Conservation (phyloP, 2,329 filamentous ascomycete genomes). For the Hymenotorrendiella dingleyae region DNA sequence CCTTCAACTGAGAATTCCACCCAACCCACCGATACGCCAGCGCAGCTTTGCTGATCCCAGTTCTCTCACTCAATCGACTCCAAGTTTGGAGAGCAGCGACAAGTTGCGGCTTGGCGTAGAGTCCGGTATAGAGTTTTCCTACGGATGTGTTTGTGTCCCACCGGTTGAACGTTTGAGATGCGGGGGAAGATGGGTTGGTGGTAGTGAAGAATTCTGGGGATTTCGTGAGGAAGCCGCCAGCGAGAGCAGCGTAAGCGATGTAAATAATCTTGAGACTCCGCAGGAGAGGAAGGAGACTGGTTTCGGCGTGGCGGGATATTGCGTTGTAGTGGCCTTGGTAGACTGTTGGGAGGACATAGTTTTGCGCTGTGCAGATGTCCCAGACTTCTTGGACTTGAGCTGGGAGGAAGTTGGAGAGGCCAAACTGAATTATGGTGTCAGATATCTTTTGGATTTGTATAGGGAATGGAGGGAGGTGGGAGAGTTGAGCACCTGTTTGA, state of each 20-base stretch:
- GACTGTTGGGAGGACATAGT: conserved; percentile 29
- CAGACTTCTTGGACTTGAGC: conserved; percentile 28
- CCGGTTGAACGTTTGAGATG: too few relatives aligned
- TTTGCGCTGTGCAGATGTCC: conserved; percentile 24
- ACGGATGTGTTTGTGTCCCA: conserved; percentile 14
- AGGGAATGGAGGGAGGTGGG: not conserved
- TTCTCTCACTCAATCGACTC: conserved; percentile 25
- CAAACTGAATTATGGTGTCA: conserved; percentile 24
- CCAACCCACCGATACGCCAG: conserved; percentile 34
- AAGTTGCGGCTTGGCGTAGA: conserved; percentile 22
- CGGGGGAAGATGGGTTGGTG: conserved; percentile 7
- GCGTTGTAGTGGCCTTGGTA: conserved; percentile 32
- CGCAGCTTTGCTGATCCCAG: conserved; percentile 29
- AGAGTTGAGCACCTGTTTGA: conserved; percentile 41
- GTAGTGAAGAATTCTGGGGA: conserved; percentile 7
- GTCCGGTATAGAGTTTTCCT: conserved; percentile 14
- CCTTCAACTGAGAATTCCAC: conserved; percentile 27
- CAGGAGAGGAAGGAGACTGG: conserved; percentile 52
- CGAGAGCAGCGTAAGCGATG: conserved; percentile 58
- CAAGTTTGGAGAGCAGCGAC: conserved; percentile 26
- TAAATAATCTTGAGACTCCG: conserved; percentile 26
- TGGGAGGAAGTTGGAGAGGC: conserved; percentile 31
- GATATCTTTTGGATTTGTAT: conserved; percentile 24
- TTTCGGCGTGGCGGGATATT: conserved; percentile 47
- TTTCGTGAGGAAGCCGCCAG: conserved; percentile 54